Percentiles rank a stretch among this genome's conserved stretches.
phyloP scores from a whole-genome alignment of 1,284 basidiomycete genomes.

The Fistulinella staudtii region DNA sequence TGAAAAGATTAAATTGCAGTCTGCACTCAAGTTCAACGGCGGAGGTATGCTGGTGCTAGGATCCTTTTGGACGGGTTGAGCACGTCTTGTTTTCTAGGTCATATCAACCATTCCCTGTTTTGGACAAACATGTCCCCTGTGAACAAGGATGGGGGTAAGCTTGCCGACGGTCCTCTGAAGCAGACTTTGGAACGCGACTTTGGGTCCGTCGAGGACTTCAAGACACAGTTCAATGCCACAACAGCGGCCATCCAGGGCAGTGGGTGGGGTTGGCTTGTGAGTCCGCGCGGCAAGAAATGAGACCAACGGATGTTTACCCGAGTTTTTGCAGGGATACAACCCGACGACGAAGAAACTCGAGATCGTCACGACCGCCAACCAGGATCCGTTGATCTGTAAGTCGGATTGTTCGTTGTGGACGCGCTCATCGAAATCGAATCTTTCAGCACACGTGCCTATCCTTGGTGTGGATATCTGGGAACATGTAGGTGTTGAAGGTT shows the following conservation, averaged over 20 bases:
- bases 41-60: slow-evolving; percentile 54
- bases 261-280: slow-evolving; percentile 84
- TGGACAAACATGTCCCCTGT: slow-evolving; percentile 84
- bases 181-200: slow-evolving; percentile 62
- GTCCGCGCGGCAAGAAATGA: neutral
- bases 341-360: slow-evolving; percentile 62
- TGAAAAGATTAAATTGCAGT: slow-evolving; percentile 74
- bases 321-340: slow-evolving; percentile 71
- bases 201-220: slow-evolving; percentile 67
- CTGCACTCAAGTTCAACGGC: slow-evolving; percentile 71
- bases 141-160: slow-evolving; percentile 59
- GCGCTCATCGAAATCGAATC: no score
- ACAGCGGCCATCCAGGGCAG: slow-evolving; percentile 86
- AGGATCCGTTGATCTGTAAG: slow-evolving; percentile 75
- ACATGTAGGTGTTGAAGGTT: slow-evolving; percentile 50
- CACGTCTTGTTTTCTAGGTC: slow-evolving; percentile 43
- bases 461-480: slow-evolving; percentile 91
- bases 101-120: slow-evolving; percentile 91
- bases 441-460: slow-evolving; percentile 61
- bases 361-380: slow-evolving; percentile 79
- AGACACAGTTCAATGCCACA: slow-evolving; percentile 68
- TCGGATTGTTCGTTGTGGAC: neutral
- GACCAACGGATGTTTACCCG: slow-evolving; percentile 7
- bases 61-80: slow-evolving; percentile 59
- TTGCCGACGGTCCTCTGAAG: slow-evolving; percentile 65